phyloP scores from a whole-genome alignment of 2,329 filamentous ascomycete genomes.

The Cladophialophora yegresii region DNA sequence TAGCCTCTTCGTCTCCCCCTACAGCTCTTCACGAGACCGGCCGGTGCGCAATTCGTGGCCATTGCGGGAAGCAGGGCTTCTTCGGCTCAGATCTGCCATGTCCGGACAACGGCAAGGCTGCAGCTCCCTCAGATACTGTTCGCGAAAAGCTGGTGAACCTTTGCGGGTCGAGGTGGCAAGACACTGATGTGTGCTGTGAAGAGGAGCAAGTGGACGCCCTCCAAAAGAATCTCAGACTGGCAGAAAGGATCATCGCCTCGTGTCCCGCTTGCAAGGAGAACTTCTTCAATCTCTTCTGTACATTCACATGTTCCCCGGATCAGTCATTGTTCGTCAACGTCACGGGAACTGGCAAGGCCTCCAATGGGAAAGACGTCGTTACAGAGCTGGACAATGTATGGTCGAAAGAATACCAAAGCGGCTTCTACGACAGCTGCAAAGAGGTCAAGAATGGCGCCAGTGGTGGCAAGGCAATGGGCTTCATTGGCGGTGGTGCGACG shows the following conservation, averaged over 20 bases:
- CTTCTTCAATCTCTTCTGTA: slow-evolving; percentile 98
- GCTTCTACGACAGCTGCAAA: slow-evolving; percentile 96
- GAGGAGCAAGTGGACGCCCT: slow-evolving; percentile 80
- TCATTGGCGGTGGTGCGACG: slow-evolving; percentile 93
- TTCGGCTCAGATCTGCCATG: slow-evolving; percentile 91
- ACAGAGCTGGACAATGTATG: slow-evolving; percentile 89
- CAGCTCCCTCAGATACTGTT: slow-evolving; percentile 69
- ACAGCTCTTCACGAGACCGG: slow-evolving; percentile 75
- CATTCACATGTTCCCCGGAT: slow-evolving; percentile 95
- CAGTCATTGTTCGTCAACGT: slow-evolving; percentile 95
- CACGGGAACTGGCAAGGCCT: slow-evolving; percentile 66
- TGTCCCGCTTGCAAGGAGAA: slow-evolving; percentile 98
- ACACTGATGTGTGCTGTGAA: slow-evolving; percentile 81
- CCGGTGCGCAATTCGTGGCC: slow-evolving; percentile 84
- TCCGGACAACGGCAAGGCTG: slow-evolving; percentile 82
- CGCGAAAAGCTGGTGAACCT: slow-evolving; percentile 78
- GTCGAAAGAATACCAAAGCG: slow-evolving; percentile 77
- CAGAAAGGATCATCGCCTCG: slow-evolving; percentile 83
- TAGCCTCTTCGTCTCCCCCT: slow-evolving; percentile 17
- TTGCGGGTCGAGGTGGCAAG: slow-evolving; percentile 83
- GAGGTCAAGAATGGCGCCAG: slow-evolving; percentile 97
- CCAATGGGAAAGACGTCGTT: slow-evolving; percentile 63
- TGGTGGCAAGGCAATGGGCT: slow-evolving; percentile 88
- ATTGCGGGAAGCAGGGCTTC: slow-evolving; percentile 87
- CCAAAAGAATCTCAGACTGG: slow-evolving; percentile 80